Evolutionary conservation across 768 basidiomycete genomes (phyloP), one percentile per base, ranked within the genome.

Genomic region (Termitomyces sp.): DNA sequence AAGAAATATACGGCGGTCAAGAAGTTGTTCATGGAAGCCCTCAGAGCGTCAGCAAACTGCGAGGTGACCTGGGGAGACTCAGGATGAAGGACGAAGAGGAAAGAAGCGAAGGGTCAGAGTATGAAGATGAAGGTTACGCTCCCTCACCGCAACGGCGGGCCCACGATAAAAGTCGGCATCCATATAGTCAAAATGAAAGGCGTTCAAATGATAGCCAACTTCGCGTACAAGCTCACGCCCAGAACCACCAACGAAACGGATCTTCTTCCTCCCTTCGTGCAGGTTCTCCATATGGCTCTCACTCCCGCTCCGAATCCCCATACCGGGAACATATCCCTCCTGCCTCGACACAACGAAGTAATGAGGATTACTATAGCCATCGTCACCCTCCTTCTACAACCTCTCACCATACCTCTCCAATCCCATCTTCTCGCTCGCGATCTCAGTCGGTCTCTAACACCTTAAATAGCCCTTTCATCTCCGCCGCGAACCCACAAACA

Each of bases 401-500:
- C 3, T 80, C 80, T 11, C 61, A 74, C 20, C 78, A 72, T 52
- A 82, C 81, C 4, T 79, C 83, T n/a, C n/a, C 79, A 80, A 45
- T 78, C 79, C 51, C 65, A n/a, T n/a, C 75, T 11, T 72, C 83
- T 11, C 80, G 85, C 29, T 78, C 84, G 18, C 81, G 80, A 22
- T 85, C 86, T 18, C 78, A 80, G 18, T 83, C 87, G 25, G 75
- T 72, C 20, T 78, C 80, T 3, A 66, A 69, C 36, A 85, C 86
- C 56, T 63, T 83, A 50, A 89, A 84, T 63, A 82, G 75, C 29
- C 89, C 89, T 11, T 77, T 85, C 20, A 88, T 92, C 62, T 92
- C 90, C 47, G 83, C 86, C 16, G 81, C 80, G 42, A 90, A 89
- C 58, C 84, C 86, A 5, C 87, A 91, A 64, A 84, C 86, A 13